Evolutionary conservation across 2,329 filamentous ascomycete genomes (phyloP).

Genomic region (Sordariomycetes sp.): DNA sequence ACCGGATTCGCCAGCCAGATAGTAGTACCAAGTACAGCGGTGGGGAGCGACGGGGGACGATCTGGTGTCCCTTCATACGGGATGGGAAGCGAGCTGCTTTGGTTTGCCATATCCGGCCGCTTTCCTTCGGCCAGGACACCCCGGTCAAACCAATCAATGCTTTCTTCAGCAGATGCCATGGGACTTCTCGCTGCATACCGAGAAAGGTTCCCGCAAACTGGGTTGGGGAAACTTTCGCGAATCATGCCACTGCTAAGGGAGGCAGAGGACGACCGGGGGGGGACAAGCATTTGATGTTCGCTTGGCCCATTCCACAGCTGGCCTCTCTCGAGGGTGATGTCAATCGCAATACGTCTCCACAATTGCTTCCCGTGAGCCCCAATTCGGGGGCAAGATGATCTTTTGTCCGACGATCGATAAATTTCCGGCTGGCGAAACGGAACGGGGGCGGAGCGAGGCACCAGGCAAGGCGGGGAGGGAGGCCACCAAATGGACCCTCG

Average conservation of each 20-base stretch:
- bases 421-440: neutral
- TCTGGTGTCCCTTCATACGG: no score
- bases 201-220: neutral
- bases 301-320: neutral
- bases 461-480: neutral
- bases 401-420: neutral
- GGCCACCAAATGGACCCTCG: neutral
- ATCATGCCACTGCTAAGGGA: neutral
- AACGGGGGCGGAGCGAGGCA: neutral
- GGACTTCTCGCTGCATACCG: neutral
- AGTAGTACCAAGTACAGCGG: no score
- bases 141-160: no score
- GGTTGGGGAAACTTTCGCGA: neutral
- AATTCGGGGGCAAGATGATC: neutral
- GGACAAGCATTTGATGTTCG: neutral
- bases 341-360: neutral
- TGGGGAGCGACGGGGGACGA: no score
- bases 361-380: neutral
- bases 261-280: neutral
- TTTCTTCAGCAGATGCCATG: no score
- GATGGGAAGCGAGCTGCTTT: no score
- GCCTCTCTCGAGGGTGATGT: neutral
- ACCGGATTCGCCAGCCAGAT: no score
- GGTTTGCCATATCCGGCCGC: no score
- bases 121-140: no score